phyloP scores from a whole-genome alignment of 495 filamentous ascomycete genomes.

The Viridothelium virens region DNA sequence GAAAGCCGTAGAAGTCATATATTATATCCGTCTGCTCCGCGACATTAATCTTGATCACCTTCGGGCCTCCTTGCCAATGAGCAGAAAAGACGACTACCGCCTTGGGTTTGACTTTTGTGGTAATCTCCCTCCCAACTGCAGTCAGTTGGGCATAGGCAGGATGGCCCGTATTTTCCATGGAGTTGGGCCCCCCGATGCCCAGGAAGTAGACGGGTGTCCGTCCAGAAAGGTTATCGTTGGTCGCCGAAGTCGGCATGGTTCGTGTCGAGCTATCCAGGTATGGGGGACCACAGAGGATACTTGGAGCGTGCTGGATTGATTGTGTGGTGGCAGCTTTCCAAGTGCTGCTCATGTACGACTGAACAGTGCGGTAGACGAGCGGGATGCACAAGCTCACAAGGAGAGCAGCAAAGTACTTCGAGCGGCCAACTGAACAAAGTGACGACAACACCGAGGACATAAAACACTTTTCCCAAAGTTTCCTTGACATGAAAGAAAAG shows the following conservation, averaged over 20 bases:
- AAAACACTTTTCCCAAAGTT: conserved; percentile 18
- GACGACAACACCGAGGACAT: conserved; percentile 16
- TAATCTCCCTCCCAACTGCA: conserved; percentile 68
- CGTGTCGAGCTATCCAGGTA: neutral
- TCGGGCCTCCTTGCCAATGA: conserved; percentile 63
- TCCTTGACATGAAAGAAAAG: conserved; percentile 1
- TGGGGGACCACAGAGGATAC: neutral
- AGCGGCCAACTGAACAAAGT: conserved; percentile 18
- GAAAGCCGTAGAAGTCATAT: conserved; percentile 85
- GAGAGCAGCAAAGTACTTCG: conserved; percentile 28
- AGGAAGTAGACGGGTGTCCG: conserved; percentile 69
- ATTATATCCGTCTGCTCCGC: conserved; percentile 64
- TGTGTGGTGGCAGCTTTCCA: neutral
- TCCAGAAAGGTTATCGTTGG: conserved; percentile 6
- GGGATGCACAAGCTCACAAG: conserved; percentile 27
- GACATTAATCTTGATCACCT: conserved; percentile 63
- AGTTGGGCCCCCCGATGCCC: conserved; percentile 60
- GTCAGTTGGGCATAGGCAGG: conserved; percentile 65
- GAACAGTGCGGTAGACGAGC: conserved; percentile 21
- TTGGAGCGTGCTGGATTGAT: neutral
- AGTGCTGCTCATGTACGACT: conserved; percentile 17
- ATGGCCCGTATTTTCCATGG: conserved; percentile 67
- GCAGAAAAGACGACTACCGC: conserved; percentile 83
- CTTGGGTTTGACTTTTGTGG: conserved; percentile 65
- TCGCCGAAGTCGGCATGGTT: conserved; percentile 6